Percentiles rank a stretch among this genome's conserved stretches.
Evolutionary conservation across 192 early-diverging fungal species (phyloP).

Genomic region (Geranomyces variabilis): DNA sequence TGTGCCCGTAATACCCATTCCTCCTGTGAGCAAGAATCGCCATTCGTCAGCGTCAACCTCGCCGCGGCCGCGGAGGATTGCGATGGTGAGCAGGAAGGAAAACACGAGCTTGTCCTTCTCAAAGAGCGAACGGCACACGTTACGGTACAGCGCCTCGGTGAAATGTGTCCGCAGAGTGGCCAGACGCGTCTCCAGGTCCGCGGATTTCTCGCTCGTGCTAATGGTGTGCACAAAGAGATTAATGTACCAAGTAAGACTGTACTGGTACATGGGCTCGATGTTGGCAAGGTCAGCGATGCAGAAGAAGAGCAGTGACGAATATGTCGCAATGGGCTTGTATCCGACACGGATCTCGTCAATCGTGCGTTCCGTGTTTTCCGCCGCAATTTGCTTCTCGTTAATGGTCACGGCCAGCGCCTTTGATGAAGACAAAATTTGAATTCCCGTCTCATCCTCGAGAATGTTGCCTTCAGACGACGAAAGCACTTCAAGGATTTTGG

Average conservation of each 20-base stretch:
- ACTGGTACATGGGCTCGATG: constrained; percentile 70
- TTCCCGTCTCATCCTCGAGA: constrained; percentile 66
- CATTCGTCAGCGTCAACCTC: constrained; percentile 59
- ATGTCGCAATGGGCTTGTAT: constrained; percentile 60
- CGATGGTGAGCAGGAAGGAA: constrained; percentile 56
- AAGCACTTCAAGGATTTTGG: constrained; percentile 65
- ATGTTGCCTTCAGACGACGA: constrained; percentile 64
- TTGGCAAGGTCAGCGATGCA: constrained; percentile 66
- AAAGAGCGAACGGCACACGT: constrained; percentile 65
- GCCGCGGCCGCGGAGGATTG: constrained; percentile 52
- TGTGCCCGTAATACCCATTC: constrained; percentile 45
- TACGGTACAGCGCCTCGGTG: constrained; percentile 59
- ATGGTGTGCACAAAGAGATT: constrained; percentile 60
- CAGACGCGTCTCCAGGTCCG: constrained; percentile 53
- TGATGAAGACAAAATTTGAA: constrained; percentile 64
- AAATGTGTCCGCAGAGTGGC: constrained; percentile 56
- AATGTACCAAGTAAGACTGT: constrained; percentile 66
- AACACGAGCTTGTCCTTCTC: constrained; percentile 71
- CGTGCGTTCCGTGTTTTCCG: constrained; percentile 63
- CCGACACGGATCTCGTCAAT: constrained; percentile 67
- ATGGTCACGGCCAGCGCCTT: constrained; percentile 65
- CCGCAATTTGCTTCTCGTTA: constrained; percentile 60
- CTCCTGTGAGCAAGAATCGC: constrained; percentile 61
- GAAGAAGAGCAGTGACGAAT: constrained; percentile 61
- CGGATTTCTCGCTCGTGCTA: constrained; percentile 59